Evolutionary conservation across 257 asterid species (phyloP), one percentile per base, ranked within the genome.

Genomic region (Nemophila menziesii): DNA sequence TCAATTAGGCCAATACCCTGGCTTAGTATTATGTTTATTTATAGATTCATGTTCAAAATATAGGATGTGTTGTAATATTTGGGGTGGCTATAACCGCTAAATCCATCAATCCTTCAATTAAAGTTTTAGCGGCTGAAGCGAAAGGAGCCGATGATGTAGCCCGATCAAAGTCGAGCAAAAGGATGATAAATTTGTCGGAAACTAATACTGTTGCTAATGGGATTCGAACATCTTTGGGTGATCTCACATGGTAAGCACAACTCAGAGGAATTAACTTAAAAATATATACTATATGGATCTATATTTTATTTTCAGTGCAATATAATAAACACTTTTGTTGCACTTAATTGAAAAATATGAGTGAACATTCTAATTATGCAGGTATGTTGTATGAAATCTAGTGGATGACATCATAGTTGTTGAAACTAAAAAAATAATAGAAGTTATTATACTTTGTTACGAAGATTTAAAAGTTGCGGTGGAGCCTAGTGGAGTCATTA

Each of bases 321-420:
- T n/a, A n/a, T n/a, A n/a, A n/a, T n/a, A n/a, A n/a, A n/a, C n/a
- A n/a, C 24, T 19, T 13, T 18, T 50, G 5, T 11, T n/a, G n/a
- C n/a, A n/a, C n/a, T n/a, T n/a, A n/a, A n/a, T n/a, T n/a, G n/a
- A 7, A 4, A 20, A 23, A n/a, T 44, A 7, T 2, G 12, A 16
- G 5, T 2, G n/a, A 22, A 8, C 15, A 14, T 1, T 6, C 50
- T n/a, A 2, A 17, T 24, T 16, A 13, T 22, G 40, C 77, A 87
- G 97, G 95, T 93, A 95, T n/a, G 73, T 84, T 11, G 90, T 89
- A 24, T n/a, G n/a, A n/a, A n/a, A n/a, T n/a, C n/a, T n/a, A n/a
- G n/a, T n/a, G n/a, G n/a, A n/a, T n/a, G n/a, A 66, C 11, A 18
- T 89, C 49, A 72, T 89, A 20, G 53, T 71, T 11, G 92, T 89